Evolutionary conservation across 192 early-diverging fungal species (phyloP).

Genomic region (Funneliformis geosporum): DNA sequence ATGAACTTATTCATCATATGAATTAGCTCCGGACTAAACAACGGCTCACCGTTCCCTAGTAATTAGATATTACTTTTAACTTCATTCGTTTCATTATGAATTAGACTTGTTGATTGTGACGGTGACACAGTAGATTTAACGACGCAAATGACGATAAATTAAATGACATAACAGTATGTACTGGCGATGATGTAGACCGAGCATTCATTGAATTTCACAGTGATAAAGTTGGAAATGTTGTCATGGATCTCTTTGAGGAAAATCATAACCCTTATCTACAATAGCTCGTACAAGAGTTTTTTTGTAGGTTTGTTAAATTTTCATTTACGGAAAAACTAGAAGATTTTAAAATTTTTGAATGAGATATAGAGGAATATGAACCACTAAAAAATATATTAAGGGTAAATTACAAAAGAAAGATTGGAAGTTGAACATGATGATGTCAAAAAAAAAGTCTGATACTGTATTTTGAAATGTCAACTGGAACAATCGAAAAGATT

Average conservation of each 20-base stretch:
- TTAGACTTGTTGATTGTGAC: slow-evolving; percentile 53
- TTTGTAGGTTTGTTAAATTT: neutral
- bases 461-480: slow-evolving; percentile 53
- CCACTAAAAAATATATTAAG: neutral
- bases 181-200: neutral
- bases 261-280: slow-evolving; percentile 8
- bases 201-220: slow-evolving; percentile 7
- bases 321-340: neutral
- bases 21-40: too few species aligned
- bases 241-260: neutral
- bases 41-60: too few species aligned
- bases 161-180: neutral
- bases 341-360: neutral
- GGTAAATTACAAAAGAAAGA: slow-evolving; percentile 46
- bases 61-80: too few species aligned
- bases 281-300: slow-evolving; percentile 9
- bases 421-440: slow-evolving; percentile 45
- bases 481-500: slow-evolving; percentile 46
- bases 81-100: too few species aligned
- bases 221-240: neutral
- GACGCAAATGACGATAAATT: slow-evolving; percentile 26
- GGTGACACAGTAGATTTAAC: slow-evolving; percentile 61
- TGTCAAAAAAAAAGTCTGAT: slow-evolving; percentile 54
- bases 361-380: neutral
- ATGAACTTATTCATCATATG: too few species aligned